Evolutionary conservation across 768 basidiomycete species (phyloP), one percentile per base, ranked within the genome.

Genomic region (Trametes cubensis): DNA sequence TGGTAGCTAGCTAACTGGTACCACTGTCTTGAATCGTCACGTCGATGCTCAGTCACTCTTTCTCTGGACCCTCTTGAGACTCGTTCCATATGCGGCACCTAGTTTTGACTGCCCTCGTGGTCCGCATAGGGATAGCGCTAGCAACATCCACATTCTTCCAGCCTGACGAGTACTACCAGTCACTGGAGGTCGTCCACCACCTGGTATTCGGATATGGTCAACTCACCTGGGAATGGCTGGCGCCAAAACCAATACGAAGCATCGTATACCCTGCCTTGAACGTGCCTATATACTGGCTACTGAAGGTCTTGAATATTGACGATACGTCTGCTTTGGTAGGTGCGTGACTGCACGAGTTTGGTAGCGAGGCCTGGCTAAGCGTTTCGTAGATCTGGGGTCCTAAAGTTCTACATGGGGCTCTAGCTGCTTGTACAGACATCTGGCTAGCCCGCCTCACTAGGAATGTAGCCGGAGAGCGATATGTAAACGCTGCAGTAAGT

Each of bases 131-230:
- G 8, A 77, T 92, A 47, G 88, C 92, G 0, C 71, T 95, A 34
- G 75, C 77, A 42, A 95, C 93, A 0, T 81, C 82, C 56, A 93
- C 95, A 4, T 91, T 90, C 77, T 98, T 98, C 73, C 95, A 98
- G 73, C 95, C 97, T 10, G 97, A 99, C 74, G 97, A 98, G 75
- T 96, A 91, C 74, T 98, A 90, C 69, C 97, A 99, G 72, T 84
- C 94, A 6, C 81, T 98, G 46, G 97, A 99, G 72, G 90, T 92
- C 48, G 97, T 97, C 0, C 91, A 98, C 73, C 81, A 81, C 58
- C 75, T 87, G 45, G 92, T 97, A 52, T 98, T 93, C 72, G 94
- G 95, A 48, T 94, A 94, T 75, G 96, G 95, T 2, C 82, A 88
- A 66, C 79, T 94, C 44, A 98, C 95, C 23, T 99, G 97, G 97